Evolutionary conservation across 805 yeast genomes (phyloP).

Genomic region (Priceomyces melissophilus): DNA sequence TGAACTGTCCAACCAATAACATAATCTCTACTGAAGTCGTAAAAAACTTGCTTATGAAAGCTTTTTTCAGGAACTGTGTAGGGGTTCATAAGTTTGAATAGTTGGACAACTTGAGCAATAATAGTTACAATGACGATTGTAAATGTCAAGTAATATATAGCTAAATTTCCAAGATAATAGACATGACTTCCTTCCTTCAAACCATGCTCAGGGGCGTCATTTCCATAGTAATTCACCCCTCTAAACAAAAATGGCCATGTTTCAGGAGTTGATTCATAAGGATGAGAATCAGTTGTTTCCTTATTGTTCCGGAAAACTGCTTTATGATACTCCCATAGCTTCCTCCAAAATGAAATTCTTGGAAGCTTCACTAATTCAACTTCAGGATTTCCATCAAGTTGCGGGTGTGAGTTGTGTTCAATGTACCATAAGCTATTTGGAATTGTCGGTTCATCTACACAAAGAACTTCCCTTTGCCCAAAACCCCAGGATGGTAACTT

Average conservation of each 20-base stretch:
- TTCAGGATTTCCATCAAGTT: slow-evolving; percentile 21
- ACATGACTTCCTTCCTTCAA: slow-evolving; percentile 34
- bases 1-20: slow-evolving; percentile 58
- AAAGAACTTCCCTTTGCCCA: slow-evolving; percentile 83
- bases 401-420: slow-evolving; percentile 62
- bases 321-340: slow-evolving; percentile 53
- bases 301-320: slow-evolving; percentile 52
- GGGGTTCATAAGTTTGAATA: slow-evolving; percentile 29
- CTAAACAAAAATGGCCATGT: slow-evolving; percentile 60
- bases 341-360: slow-evolving; percentile 42
- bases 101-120: slow-evolving; percentile 15
- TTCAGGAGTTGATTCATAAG: slow-evolving; percentile 50
- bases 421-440: slow-evolving; percentile 71
- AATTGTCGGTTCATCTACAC: slow-evolving; percentile 69
- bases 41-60: slow-evolving; percentile 11
- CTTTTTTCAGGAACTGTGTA: slow-evolving; percentile 17
- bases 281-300: slow-evolving; percentile 46
- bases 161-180: slow-evolving; percentile 63
- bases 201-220: slow-evolving; percentile 28
- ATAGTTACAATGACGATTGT: slow-evolving; percentile 27
- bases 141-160: slow-evolving; percentile 50
- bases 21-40: slow-evolving; percentile 29
- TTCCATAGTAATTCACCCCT: slow-evolving; percentile 59
- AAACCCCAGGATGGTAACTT: slow-evolving; percentile 83
- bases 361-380: slow-evolving; percentile 18